Evolutionary conservation across 305 asterid genomes (phyloP).

Genomic region (Petunia hybrid): DNA sequence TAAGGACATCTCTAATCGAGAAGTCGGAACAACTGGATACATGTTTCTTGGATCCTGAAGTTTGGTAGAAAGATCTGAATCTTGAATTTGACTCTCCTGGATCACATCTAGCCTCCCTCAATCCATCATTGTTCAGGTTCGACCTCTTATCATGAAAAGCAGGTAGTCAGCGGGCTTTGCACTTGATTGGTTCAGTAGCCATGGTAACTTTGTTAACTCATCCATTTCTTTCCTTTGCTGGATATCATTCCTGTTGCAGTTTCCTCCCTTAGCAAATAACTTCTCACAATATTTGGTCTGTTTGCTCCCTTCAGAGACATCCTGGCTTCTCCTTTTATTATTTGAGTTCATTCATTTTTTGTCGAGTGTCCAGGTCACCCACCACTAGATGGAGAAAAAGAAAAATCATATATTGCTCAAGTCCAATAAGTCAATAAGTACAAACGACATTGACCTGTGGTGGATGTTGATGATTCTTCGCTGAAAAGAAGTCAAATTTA

Average conservation of each 20-base stretch:
- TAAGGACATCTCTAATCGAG: slow-evolving; percentile 40
- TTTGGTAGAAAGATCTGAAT: slow-evolving; percentile 32
- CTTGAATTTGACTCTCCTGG: slow-evolving; percentile 28
- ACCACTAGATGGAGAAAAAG: slow-evolving; percentile 51
- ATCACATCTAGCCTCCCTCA: slow-evolving; percentile 33
- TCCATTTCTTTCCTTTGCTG: slow-evolving; percentile 28
- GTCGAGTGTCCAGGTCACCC: slow-evolving; percentile 47
- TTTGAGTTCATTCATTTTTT: slow-evolving; percentile 34
- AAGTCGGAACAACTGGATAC: slow-evolving; percentile 28
- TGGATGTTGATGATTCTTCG: slow-evolving; percentile 77
- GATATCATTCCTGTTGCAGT: slow-evolving; percentile 29
- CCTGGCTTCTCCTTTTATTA: slow-evolving; percentile 28
- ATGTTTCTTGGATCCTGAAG: slow-evolving; percentile 35
- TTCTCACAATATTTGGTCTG: slow-evolving; percentile 31
- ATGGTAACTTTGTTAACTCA: slow-evolving; percentile 22
- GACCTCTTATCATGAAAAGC: slow-evolving; percentile 32
- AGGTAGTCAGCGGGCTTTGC: slow-evolving; percentile 31
- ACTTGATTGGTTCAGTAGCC: slow-evolving; percentile 35
- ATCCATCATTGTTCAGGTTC: slow-evolving; percentile 31
- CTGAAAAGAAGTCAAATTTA: slow-evolving; percentile 48
- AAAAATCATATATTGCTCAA: slow-evolving; percentile 6
- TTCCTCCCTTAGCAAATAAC: slow-evolving; percentile 35
- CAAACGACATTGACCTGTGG: slow-evolving; percentile 60
- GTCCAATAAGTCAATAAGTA: neutral
- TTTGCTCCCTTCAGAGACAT: slow-evolving; percentile 29